Evolutionary conservation across 2,329 filamentous ascomycete genomes (phyloP).

Genomic region (Colletotrichum acutatum): DNA sequence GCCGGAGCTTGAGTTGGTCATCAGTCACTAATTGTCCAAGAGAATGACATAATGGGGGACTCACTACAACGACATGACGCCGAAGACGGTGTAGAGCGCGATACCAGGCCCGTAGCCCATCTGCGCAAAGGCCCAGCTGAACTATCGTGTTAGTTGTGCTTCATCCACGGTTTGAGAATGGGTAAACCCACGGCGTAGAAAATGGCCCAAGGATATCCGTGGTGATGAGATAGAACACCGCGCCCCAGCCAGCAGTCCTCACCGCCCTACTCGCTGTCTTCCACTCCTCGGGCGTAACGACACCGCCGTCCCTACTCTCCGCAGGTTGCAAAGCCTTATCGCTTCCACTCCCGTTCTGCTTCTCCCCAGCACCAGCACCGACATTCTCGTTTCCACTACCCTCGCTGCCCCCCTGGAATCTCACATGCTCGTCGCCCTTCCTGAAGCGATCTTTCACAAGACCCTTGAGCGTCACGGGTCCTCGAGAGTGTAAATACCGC

Average conservation of each 20-base stretch:
- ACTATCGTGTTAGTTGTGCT: background rate
- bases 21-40: background rate
- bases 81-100: slow-evolving; percentile 58
- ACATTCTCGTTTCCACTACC: background rate
- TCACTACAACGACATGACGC: slow-evolving; percentile 40
- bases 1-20: slow-evolving; percentile 51
- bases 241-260: slow-evolving; percentile 57
- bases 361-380: background rate
- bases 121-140: slow-evolving; percentile 39
- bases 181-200: slow-evolving; percentile 46
- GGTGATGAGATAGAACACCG: slow-evolving; percentile 60
- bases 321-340: slow-evolving; percentile 3
- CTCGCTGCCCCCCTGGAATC: slow-evolving; percentile 6
- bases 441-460: slow-evolving; percentile 35
- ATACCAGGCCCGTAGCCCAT: slow-evolving; percentile 57
- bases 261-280: slow-evolving; percentile 56
- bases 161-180: background rate
- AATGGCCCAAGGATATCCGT: slow-evolving; percentile 59
- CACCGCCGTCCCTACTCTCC: background rate
- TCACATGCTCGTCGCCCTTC: slow-evolving; percentile 32
- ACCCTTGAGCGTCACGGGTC: slow-evolving; percentile 32
- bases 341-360: background rate
- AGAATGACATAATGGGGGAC: background rate
- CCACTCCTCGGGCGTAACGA: slow-evolving; percentile 54
- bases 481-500: slow-evolving; percentile 23